A percentile compares a stretch with the other conserved stretches of the same genome.
Conservation (phyloP, 129 eudicot species). For the Deinandra increscens region DNA sequence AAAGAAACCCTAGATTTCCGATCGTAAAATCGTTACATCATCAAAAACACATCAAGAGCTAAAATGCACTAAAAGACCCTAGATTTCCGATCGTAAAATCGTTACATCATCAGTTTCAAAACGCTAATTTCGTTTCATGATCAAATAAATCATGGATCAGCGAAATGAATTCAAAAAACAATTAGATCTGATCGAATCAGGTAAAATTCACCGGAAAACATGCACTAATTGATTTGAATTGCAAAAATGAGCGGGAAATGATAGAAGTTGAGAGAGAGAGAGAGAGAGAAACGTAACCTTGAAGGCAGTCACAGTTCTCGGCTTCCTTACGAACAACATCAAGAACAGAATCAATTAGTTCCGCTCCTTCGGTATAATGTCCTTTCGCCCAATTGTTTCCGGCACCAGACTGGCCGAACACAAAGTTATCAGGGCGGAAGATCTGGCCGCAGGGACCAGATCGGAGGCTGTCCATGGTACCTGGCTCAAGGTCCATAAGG, state of each 20-base stretch:
- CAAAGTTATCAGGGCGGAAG: conserved; percentile 79
- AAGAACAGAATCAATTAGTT: conserved; percentile 68
- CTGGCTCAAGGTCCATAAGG: conserved; percentile 85
- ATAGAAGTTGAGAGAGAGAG: no score
- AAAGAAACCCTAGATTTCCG: no score
- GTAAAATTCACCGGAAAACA: not conserved
- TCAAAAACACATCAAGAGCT: not conserved
- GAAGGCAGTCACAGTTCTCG: conserved; percentile 70
- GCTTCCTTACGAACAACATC: conserved; percentile 79
- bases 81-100: conserved; percentile 13
- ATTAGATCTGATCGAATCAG: conserved; percentile 6
- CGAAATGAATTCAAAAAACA: conserved; percentile 1
- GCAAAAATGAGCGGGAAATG: not conserved
- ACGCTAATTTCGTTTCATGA: conserved; percentile 4
- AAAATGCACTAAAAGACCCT: no score
- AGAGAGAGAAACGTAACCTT: conserved; percentile 33
- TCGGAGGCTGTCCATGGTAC: conserved; percentile 76
- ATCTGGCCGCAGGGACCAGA: conserved; percentile 82
- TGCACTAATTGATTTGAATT: conserved; percentile 6
- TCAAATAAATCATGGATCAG: conserved; percentile 1
- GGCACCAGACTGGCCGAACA: conserved; percentile 78
- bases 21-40: conserved; percentile 16
- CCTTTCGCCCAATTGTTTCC: conserved; percentile 82
- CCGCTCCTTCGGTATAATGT: conserved; percentile 84
- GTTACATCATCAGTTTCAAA: not conserved